These are phyloP conservation scores for Crithidia acanthocephali DNA, from an alignment of 208 protist genomes.

Conservation along the genomic window DNA sequence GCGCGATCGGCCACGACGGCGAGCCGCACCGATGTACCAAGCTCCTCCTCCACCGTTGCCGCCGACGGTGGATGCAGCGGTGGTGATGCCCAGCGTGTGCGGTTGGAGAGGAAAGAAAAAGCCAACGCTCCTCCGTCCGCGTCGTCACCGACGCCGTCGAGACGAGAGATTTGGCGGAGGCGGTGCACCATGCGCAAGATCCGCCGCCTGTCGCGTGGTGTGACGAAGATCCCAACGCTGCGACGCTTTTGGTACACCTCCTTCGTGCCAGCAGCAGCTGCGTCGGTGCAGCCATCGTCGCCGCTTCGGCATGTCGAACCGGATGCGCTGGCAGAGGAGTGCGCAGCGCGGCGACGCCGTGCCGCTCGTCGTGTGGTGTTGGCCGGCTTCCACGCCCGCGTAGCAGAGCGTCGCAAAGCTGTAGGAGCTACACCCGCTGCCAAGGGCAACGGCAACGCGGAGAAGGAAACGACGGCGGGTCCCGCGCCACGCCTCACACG, in stretches of 20 bases:
- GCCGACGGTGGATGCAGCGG: neutral
- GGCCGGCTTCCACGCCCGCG: neutral
- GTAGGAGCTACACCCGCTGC: neutral
- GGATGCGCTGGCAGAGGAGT: neutral
- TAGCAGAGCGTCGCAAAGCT: neutral
- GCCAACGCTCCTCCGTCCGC: neutral
- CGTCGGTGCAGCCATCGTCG: neutral
- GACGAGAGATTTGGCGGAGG: conserved; percentile 23
- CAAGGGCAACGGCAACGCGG: neutral
- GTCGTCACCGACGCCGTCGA: neutral
- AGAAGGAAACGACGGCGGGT: neutral
- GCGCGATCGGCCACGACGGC: neutral
- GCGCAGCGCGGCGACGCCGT: neutral
- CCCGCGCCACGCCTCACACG: conserved; percentile 8
- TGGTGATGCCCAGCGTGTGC: neutral
- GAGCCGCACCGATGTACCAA: too few species aligned
- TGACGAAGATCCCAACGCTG: conserved; percentile 18
- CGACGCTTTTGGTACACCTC: conserved; percentile 37
- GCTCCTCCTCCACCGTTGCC: neutral
- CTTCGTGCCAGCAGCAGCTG: neutral
- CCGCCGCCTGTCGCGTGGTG: conserved; percentile 18
- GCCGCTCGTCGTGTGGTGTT: conserved; percentile 7
- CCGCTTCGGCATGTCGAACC: neutral
- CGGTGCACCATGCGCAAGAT: conserved; percentile 26
- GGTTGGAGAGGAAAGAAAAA: too few species aligned